Conservation (phyloP, 805 yeast genomes). For the Yarrowia keelungensis region DNA sequence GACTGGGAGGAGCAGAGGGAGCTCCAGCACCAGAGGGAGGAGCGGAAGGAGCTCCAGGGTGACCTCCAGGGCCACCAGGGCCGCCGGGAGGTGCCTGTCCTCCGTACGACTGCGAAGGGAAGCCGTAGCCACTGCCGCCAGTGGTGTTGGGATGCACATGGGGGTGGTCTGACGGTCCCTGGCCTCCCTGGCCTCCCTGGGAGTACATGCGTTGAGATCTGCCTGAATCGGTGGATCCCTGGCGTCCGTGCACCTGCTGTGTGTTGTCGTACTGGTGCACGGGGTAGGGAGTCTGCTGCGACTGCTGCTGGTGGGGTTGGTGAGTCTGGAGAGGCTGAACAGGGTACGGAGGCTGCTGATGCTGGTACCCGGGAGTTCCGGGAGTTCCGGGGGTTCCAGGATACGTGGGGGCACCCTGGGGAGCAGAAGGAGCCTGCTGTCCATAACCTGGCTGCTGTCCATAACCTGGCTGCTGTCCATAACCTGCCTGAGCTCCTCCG, state of each 20-base stretch:
- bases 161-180: not conserved
- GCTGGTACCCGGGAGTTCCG: slow-evolving; percentile 13
- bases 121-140: slow-evolving; percentile 12
- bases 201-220: slow-evolving; percentile 9
- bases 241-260: slow-evolving; percentile 1
- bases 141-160: slow-evolving; percentile 7
- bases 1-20: not conserved
- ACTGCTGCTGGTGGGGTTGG: not conserved
- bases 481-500: not conserved
- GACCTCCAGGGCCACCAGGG: not conserved
- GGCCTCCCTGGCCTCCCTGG: not conserved
- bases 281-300: slow-evolving; percentile 15
- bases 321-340: slow-evolving; percentile 25
- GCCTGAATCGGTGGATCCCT: slow-evolving; percentile 26
- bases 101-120: slow-evolving; percentile 5
- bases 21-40: not conserved
- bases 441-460: too few species aligned
- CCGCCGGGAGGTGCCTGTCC: too few species aligned
- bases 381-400: slow-evolving; percentile 9
- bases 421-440: too few species aligned
- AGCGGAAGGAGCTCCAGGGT: not conserved
- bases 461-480: too few species aligned
- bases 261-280: not conserved
- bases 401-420: not conserved
- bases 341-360: slow-evolving; percentile 19